Percentiles rank a stretch among this genome's conserved stretches.
These are phyloP conservation scores for Aspergillus quadrilineatus DNA, from an alignment of 2,329 filamentous ascomycete species.

Conservation along the genomic window DNA sequence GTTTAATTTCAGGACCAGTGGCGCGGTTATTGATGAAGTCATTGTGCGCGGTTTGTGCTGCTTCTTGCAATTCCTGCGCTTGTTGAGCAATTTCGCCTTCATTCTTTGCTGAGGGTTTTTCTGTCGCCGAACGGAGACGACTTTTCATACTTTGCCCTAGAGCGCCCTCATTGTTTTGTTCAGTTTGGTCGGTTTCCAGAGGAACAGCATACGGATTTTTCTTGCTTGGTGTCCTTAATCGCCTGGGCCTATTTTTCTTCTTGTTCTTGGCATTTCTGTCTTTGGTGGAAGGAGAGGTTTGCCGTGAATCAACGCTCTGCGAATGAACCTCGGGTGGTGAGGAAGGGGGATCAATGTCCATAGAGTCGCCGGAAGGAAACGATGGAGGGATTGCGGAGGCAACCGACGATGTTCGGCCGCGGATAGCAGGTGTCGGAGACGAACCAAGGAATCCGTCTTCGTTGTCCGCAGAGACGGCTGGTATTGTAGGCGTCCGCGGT, in stretches of 20 bases:
- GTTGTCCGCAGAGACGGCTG: slow-evolving; percentile 36
- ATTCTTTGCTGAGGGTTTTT: slow-evolving; percentile 17
- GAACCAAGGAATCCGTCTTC: slow-evolving; percentile 51
- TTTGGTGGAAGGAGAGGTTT: slow-evolving; percentile 12
- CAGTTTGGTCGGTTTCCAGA: neutral
- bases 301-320: slow-evolving; percentile 23
- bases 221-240: slow-evolving; percentile 9
- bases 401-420: slow-evolving; percentile 27
- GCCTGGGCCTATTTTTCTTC: slow-evolving; percentile 17
- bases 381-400: slow-evolving; percentile 36
- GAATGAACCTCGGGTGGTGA: slow-evolving; percentile 35
- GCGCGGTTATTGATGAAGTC: neutral
- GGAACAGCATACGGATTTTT: slow-evolving; percentile 1
- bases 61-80: slow-evolving; percentile 2
- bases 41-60: slow-evolving; percentile 2
- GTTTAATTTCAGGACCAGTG: neutral
- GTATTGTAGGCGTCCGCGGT: slow-evolving; percentile 45
- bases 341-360: slow-evolving; percentile 33
- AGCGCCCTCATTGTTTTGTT: neutral
- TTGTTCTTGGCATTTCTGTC: slow-evolving; percentile 17
- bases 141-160: slow-evolving; percentile 9
- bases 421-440: slow-evolving; percentile 53
- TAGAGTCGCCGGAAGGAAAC: slow-evolving; percentile 30
- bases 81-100: neutral
- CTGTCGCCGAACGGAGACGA: slow-evolving; percentile 26